phyloP scores from a whole-genome alignment of 139 green algal genomes.

The Gonium pectorale region DNA sequence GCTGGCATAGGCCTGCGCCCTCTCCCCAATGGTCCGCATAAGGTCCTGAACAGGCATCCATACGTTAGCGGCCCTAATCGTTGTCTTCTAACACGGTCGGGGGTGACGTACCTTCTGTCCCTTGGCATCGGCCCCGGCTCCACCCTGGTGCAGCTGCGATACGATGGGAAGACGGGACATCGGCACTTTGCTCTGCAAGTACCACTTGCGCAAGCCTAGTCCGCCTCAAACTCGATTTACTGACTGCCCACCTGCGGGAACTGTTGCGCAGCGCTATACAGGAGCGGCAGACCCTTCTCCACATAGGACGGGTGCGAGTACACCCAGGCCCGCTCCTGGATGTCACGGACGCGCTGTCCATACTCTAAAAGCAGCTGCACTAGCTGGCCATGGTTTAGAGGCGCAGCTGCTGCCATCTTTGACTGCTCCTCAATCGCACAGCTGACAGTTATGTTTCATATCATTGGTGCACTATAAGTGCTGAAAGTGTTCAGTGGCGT shows the following conservation, averaged over 20 bases:
- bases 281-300: background rate
- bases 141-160: background rate
- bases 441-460: too few species aligned
- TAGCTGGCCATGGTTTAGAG: conserved; percentile 4
- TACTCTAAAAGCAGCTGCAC: conserved; percentile 34
- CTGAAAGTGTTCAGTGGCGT: too few species aligned
- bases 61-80: too few species aligned
- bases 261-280: background rate
- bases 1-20: background rate
- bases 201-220: too few species aligned
- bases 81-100: too few species aligned
- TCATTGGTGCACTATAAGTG: too few species aligned
- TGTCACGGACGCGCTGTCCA: conserved; percentile 1
- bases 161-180: too few species aligned
- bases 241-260: background rate
- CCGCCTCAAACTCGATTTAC: too few species aligned
- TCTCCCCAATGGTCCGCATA: background rate
- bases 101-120: conserved; percentile 33
- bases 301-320: conserved; percentile 23
- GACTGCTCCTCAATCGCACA: too few species aligned
- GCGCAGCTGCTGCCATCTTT: background rate
- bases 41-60: conserved; percentile 35
- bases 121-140: background rate
- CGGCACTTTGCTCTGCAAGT: too few species aligned
- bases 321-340: conserved; percentile 19